Percentiles rank a stretch among this genome's conserved stretches.
Conservation (phyloP, 169 alveolate genomes). For the Eimeria tenella region DNA sequence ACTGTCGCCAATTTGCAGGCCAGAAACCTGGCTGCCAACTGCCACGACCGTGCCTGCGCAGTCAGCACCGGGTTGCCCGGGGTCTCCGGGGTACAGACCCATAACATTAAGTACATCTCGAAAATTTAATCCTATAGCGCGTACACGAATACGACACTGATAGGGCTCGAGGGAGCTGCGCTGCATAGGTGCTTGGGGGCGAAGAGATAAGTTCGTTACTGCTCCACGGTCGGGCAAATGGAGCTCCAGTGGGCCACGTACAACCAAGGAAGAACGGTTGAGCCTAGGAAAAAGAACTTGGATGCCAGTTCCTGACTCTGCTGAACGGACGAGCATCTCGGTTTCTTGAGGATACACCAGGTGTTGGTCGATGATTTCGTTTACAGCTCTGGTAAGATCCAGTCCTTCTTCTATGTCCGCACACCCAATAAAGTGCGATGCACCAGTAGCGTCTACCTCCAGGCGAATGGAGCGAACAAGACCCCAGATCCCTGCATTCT, state of each 20-base stretch:
- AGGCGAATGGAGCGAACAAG: constrained; percentile 78
- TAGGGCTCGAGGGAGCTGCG: constrained; percentile 34
- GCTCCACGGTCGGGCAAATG: constrained; percentile 80
- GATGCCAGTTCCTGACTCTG: not conserved
- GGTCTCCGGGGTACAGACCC: constrained; percentile 90
- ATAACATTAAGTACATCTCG: constrained; percentile 85
- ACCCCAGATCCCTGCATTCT: constrained; percentile 82
- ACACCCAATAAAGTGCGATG: constrained; percentile 43
- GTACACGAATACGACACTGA: constrained; percentile 76
- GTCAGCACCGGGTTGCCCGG: constrained; percentile 90
- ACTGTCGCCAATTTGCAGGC: constrained; percentile 79
- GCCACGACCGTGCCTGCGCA: constrained; percentile 84
- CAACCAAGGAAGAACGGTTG: not conserved
- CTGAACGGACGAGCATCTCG: constrained; percentile 49
- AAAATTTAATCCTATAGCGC: constrained; percentile 84
- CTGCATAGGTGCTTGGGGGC: constrained; percentile 74
- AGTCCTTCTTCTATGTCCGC: constrained; percentile 28
- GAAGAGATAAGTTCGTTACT: constrained; percentile 74
- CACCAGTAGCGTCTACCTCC: constrained; percentile 56
- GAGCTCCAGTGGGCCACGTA: constrained; percentile 76
- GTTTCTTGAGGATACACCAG: constrained; percentile 46
- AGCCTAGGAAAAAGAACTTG: constrained; percentile 52
- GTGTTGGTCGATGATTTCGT: constrained; percentile 12
- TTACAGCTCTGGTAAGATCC: constrained; percentile 6
- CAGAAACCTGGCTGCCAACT: constrained; percentile 80